Percentiles rank a stretch among this genome's conserved stretches.
Conservation (phyloP, 129 eudicot genomes). For the Lactuca sativa region DNA sequence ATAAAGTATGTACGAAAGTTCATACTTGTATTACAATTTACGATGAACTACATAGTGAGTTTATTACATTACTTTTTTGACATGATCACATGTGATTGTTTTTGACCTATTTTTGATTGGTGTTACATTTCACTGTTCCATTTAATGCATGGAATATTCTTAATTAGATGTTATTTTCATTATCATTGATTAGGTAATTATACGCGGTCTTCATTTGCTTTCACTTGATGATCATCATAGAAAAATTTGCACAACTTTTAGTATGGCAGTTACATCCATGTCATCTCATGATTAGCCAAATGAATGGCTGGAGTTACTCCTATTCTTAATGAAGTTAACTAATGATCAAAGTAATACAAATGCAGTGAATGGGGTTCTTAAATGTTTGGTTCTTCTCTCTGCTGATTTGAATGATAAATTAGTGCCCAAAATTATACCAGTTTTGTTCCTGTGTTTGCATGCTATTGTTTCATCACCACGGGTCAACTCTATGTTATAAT, state of each 20-base stretch:
- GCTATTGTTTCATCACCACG: constrained; percentile 92
- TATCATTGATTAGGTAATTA: constrained; percentile 65
- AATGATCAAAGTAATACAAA: constrained; percentile 73
- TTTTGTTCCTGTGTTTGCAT: constrained; percentile 82
- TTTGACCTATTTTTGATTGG: no score
- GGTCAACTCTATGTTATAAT: constrained; percentile 45
- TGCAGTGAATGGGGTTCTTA: constrained; percentile 96
- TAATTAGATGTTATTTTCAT: constrained; percentile 15
- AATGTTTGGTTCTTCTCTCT: constrained; percentile 84
- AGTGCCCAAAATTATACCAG: constrained; percentile 79
- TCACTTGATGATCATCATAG: constrained; percentile 76
- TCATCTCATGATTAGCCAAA: constrained; percentile 95
- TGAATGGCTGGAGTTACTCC: constrained; percentile 91
- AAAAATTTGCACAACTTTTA: constrained; percentile 86
- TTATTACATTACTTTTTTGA: no score
- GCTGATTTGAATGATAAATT: constrained; percentile 87
- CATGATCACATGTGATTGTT: no score
- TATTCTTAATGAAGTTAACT: constrained; percentile 62
- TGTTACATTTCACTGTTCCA: not conserved
- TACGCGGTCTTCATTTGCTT: constrained; percentile 66
- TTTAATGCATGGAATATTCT: constrained; percentile 12
- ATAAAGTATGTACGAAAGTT: no score
- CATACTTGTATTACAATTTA: no score
- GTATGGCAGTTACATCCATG: constrained; percentile 91
- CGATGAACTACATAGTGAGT: no score